phyloP scores from a whole-genome alignment of 768 basidiomycete species.

The Xerocomellus dryophilus region DNA sequence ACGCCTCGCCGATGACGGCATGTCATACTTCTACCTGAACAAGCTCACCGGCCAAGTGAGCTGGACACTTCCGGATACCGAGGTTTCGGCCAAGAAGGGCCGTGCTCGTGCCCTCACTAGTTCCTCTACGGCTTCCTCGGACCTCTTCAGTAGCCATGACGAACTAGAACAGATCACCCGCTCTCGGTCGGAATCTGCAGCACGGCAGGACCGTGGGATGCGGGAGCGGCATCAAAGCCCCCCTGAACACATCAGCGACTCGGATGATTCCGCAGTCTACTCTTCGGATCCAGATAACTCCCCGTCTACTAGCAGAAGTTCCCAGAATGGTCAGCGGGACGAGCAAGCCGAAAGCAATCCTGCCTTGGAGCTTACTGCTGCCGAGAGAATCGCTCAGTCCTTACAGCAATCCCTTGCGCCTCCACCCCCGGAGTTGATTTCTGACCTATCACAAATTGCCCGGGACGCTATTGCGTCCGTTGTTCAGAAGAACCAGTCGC shows the following conservation, averaged over 20 bases:
- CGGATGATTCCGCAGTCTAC: conserved; percentile 68
- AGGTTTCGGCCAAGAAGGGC: conserved; percentile 27
- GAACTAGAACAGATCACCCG: conserved; percentile 24
- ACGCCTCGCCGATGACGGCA: conserved; percentile 77
- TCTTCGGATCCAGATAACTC: conserved; percentile 34
- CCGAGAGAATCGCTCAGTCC: conserved; percentile 64
- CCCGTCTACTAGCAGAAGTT: conserved; percentile 30
- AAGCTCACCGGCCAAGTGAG: conserved; percentile 61
- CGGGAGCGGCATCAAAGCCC: conserved; percentile 31
- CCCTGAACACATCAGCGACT: conserved; percentile 57
- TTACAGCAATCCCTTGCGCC: conserved; percentile 60
- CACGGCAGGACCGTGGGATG: conserved; percentile 25
- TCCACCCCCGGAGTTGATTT: conserved; percentile 53
- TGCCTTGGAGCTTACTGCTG: conserved; percentile 53
- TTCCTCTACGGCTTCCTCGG: conserved; percentile 35
- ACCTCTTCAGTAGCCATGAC: conserved; percentile 20
- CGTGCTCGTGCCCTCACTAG: conserved; percentile 34
- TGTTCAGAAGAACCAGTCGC: conserved; percentile 53
- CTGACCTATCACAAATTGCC: conserved; percentile 58
- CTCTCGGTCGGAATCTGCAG: conserved; percentile 36
- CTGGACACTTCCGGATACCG: conserved; percentile 62
- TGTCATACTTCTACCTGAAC: conserved; percentile 79
- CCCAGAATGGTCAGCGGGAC: conserved; percentile 28
- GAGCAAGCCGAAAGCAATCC: conserved; percentile 19
- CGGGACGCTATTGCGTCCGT: conserved; percentile 62